A percentile compares a stretch with the other conserved stretches of the same genome.
Conservation (phyloP, 495 filamentous ascomycete species). For the Podospora tetraspora region DNA sequence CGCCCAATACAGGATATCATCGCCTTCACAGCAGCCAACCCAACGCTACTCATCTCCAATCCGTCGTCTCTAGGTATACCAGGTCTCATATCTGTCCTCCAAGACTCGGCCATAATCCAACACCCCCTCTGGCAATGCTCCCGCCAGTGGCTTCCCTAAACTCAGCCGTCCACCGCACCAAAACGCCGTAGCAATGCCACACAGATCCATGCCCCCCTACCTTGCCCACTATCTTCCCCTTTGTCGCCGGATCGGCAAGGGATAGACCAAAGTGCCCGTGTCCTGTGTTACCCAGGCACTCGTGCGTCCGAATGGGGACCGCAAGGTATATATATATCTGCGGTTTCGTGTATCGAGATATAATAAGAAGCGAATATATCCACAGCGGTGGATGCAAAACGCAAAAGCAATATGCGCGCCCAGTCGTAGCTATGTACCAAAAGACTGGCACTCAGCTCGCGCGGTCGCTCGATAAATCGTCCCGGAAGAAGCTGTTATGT, state of each 20-base stretch:
- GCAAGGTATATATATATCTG: background rate
- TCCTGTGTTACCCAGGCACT: background rate
- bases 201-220: background rate
- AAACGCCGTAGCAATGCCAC: slow-evolving; percentile 30
- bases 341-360: background rate
- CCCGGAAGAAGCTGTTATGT: slow-evolving; percentile 43
- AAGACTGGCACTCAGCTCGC: background rate
- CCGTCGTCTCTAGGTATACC: background rate
- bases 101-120: background rate
- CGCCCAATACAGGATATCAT: background rate
- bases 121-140: background rate
- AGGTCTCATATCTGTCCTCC: background rate
- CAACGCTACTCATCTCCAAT: background rate
- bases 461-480: slow-evolving; percentile 25
- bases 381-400: background rate
- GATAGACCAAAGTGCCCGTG: background rate
- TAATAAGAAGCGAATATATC: background rate
- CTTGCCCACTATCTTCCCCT: slow-evolving; percentile 4
- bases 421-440: background rate
- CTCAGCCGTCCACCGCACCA: background rate
- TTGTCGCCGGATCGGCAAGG: background rate
- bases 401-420: background rate
- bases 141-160: background rate
- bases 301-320: background rate
- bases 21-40: background rate